Percentiles rank a stretch among this genome's conserved stretches.
Evolutionary conservation across 2,329 filamentous ascomycete genomes (phyloP).

Genomic region (Phialophora macrospora): DNA sequence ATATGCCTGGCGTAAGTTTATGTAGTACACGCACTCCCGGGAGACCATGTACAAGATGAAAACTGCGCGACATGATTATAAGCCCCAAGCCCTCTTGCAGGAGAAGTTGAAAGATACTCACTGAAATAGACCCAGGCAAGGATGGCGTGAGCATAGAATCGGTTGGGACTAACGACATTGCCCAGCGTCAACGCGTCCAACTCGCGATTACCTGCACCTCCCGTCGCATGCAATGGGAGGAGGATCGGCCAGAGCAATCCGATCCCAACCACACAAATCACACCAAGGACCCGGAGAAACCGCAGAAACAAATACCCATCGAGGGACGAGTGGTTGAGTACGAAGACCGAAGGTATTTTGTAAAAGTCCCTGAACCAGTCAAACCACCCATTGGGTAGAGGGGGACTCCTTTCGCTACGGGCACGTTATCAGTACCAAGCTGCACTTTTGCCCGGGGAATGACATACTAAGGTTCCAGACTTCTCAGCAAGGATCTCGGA

Average conservation of each 20-base stretch:
- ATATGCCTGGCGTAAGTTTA: constrained; percentile 90
- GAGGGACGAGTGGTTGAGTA: constrained; percentile 85
- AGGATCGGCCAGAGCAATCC: constrained; percentile 85
- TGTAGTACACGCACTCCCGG: constrained; percentile 85
- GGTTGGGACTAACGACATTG: constrained; percentile 68
- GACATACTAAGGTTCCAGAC: constrained; percentile 57
- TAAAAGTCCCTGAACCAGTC: constrained; percentile 45
- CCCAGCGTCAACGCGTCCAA: constrained; percentile 79
- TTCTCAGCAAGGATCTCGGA: constrained; percentile 59
- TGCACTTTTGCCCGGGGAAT: background rate
- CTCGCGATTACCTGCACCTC: constrained; percentile 68
- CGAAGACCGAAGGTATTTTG: constrained; percentile 59
- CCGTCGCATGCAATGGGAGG: constrained; percentile 84
- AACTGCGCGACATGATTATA: constrained; percentile 13
- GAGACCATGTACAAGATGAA: constrained; percentile 88
- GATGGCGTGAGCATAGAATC: constrained; percentile 78
- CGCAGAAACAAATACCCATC: constrained; percentile 91
- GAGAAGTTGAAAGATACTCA: constrained; percentile 47
- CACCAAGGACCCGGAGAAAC: constrained; percentile 76
- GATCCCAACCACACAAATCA: constrained; percentile 80
- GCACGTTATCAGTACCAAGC: background rate
- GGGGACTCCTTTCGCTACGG: constrained; percentile 42
- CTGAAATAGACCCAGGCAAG: constrained; percentile 80
- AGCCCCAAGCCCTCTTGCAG: constrained; percentile 44
- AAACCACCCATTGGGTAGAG: constrained; percentile 44